A percentile compares a stretch with the other conserved stretches of the same genome.
Evolutionary conservation across 257 asterid genomes (phyloP).

Genomic region (Paulownia fortunei): DNA sequence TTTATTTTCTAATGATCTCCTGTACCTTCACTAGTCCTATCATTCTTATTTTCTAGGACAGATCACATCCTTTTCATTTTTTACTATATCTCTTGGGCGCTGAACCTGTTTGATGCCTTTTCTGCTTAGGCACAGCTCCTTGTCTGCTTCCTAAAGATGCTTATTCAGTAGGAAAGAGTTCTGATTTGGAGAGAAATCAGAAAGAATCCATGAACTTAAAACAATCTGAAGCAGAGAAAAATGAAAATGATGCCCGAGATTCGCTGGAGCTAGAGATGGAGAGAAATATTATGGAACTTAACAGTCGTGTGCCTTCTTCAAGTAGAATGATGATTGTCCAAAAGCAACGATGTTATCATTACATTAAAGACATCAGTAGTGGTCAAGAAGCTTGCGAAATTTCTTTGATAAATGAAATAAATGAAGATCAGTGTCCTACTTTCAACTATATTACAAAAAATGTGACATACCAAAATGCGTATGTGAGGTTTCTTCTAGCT

Average conservation of each 20-base stretch:
- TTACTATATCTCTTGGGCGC: neutral
- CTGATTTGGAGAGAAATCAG: conserved; percentile 27
- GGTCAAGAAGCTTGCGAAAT: conserved; percentile 49
- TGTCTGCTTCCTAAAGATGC: conserved; percentile 24
- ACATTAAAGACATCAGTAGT: conserved; percentile 43
- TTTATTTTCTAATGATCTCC: neutral
- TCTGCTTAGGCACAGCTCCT: conserved; percentile 25
- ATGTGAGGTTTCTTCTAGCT: conserved; percentile 52
- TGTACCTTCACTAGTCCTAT: neutral
- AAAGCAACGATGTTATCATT: conserved; percentile 11
- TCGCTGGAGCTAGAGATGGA: conserved; percentile 32
- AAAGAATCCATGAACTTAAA: conserved; percentile 25
- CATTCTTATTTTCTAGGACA: neutral
- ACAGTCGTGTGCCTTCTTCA: conserved; percentile 18
- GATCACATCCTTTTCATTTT: neutral
- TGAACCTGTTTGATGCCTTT: neutral
- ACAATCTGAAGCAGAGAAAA: conserved; percentile 26
- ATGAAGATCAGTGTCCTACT: conserved; percentile 46
- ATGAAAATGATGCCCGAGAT: conserved; percentile 9
- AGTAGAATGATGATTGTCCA: conserved; percentile 28
- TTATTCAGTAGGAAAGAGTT: conserved; percentile 26
- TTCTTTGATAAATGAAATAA: conserved; percentile 56
- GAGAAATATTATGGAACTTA: neutral
- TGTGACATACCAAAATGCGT: conserved; percentile 43
- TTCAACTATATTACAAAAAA: conserved; percentile 53